Conservation (phyloP, 176 grass and related monocot genomes). For the Raddia guianensis region DNA sequence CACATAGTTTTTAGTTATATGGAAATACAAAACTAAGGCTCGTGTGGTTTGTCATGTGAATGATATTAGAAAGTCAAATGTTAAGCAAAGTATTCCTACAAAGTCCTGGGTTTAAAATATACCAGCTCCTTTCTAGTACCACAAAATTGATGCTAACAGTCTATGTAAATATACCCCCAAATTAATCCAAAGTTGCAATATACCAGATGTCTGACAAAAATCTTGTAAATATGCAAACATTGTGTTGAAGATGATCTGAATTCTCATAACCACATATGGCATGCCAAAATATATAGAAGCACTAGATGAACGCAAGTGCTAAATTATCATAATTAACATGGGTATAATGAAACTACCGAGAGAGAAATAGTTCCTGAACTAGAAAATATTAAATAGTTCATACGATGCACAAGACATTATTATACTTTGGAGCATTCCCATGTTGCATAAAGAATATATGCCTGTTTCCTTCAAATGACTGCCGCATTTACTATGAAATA, state of each 20-base stretch:
- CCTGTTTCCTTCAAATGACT: background rate
- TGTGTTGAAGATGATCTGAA: background rate
- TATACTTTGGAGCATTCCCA: background rate
- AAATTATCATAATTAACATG: slow-evolving; percentile 5
- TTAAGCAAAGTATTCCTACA: background rate
- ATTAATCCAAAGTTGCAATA: background rate
- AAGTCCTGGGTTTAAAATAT: background rate
- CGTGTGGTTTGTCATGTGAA: background rate
- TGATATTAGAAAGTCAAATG: background rate
- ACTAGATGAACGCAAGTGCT: background rate
- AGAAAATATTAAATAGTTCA: slow-evolving; percentile 13
- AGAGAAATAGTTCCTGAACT: background rate
- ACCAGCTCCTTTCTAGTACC: background rate
- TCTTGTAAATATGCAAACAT: background rate
- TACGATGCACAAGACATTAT: background rate
- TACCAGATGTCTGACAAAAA: background rate
- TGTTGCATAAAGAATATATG: background rate
- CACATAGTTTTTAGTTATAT: background rate
- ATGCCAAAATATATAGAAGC: background rate
- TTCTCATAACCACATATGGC: background rate
- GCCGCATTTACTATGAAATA: background rate
- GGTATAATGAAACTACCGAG: background rate
- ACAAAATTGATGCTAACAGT: too few relatives aligned
- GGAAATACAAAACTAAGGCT: background rate
- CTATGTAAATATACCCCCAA: background rate